Conservation (phyloP, 805 yeast genomes). For the Kockiozyma suomiensis region DNA sequence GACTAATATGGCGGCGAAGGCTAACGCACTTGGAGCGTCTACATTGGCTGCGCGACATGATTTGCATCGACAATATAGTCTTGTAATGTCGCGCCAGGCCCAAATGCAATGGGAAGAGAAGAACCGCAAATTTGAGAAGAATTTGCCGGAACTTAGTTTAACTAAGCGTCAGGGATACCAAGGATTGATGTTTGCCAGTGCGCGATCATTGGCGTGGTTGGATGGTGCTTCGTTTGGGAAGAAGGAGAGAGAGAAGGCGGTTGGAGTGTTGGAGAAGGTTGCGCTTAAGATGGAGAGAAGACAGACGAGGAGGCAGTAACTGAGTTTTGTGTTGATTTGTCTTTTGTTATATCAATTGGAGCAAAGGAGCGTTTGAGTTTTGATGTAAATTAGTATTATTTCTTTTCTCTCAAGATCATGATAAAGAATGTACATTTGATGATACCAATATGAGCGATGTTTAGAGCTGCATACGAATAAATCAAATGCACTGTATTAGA, state of each 20-base stretch:
- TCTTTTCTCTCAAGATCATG: no score
- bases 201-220: conserved; percentile 23
- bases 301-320: not conserved
- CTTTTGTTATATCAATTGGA: not conserved
- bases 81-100: conserved; percentile 24
- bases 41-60: conserved; percentile 2
- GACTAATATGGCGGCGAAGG: no score
- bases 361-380: not conserved
- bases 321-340: not conserved
- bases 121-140: conserved; percentile 19
- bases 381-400: no score
- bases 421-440: not conserved
- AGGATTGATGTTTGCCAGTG: conserved; percentile 30
- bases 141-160: conserved; percentile 6
- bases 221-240: conserved; percentile 23
- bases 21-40: not conserved
- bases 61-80: conserved; percentile 23
- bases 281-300: conserved; percentile 20
- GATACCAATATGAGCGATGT: no score
- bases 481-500: no score
- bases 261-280: conserved; percentile 22
- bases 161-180: conserved; percentile 26
- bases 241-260: conserved; percentile 10
- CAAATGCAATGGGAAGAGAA: conserved; percentile 25
- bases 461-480: no score